Conservation (phyloP, 352 stramenopile species). For the Pythium scleroteichum region DNA sequence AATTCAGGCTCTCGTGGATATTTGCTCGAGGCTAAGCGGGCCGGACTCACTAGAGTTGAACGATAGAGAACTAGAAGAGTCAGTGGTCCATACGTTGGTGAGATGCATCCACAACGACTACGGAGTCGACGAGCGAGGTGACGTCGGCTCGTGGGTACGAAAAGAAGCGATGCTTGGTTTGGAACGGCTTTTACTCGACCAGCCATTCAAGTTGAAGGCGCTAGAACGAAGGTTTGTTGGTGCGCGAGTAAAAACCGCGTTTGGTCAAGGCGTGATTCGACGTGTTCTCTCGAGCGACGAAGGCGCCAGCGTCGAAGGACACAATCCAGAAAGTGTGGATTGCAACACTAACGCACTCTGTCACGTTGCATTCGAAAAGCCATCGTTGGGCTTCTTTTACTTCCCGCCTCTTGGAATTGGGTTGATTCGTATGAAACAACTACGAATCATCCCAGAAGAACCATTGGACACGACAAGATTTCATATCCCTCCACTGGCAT, state of each 20-base stretch:
- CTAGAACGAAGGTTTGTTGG: slow-evolving; percentile 39
- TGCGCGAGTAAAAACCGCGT: slow-evolving; percentile 30
- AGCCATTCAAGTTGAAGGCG: slow-evolving; percentile 20
- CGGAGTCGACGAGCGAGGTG: slow-evolving; percentile 95
- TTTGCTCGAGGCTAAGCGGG: slow-evolving; percentile 58
- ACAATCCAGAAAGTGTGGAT: slow-evolving; percentile 16
- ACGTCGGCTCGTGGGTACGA: slow-evolving; percentile 98
- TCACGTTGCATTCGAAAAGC: slow-evolving; percentile 64
- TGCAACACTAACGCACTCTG: slow-evolving; percentile 42
- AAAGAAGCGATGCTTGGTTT: slow-evolving; percentile 94
- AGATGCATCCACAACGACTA: slow-evolving; percentile 93
- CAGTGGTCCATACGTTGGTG: slow-evolving; percentile 86
- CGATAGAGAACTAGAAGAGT: slow-evolving; percentile 34
- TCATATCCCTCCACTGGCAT: slow-evolving; percentile 19
- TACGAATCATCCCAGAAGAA: slow-evolving; percentile 16
- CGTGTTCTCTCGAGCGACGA: slow-evolving; percentile 31
- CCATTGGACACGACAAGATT: slow-evolving; percentile 15
- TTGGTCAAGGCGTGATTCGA: slow-evolving; percentile 47
- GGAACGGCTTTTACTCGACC: slow-evolving; percentile 68
- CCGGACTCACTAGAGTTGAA: slow-evolving; percentile 1
- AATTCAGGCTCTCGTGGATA: slow-evolving; percentile 87
- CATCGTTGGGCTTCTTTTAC: slow-evolving; percentile 67
- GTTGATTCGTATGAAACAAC: slow-evolving; percentile 40
- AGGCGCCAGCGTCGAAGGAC: neutral
- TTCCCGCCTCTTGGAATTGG: slow-evolving; percentile 61